phyloP scores from a whole-genome alignment of 164 flowering plant genomes.

The Akebia trifoliata region DNA sequence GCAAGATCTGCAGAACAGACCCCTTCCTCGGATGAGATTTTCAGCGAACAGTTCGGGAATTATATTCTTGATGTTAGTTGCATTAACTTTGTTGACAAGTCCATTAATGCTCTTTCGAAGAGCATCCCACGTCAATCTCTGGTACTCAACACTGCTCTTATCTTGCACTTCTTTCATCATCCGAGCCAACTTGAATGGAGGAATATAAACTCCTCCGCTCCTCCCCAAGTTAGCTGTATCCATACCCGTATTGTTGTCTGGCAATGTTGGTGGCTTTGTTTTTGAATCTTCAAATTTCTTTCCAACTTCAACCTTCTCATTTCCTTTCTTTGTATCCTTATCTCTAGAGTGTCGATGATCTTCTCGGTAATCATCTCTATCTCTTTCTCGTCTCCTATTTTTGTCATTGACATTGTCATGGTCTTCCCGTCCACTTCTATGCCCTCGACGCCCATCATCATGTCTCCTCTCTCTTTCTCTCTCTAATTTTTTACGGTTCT shows the following conservation, averaged over 20 bases:
- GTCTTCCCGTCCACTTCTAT: too few relatives aligned
- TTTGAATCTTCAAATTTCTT: constrained; percentile 13
- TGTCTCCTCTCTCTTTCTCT: too few relatives aligned
- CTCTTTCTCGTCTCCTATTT: too few relatives aligned
- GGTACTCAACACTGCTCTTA: constrained; percentile 78
- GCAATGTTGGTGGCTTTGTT: constrained; percentile 1
- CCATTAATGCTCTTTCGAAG: constrained; percentile 93
- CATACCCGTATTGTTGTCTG: constrained; percentile 16
- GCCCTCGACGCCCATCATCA: too few relatives aligned
- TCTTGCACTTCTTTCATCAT: constrained; percentile 88
- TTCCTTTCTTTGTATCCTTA: constrained; percentile 1
- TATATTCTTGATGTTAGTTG: constrained; percentile 76
- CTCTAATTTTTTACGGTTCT: too few relatives aligned
- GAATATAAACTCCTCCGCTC: constrained; percentile 93
- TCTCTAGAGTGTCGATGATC: constrained; percentile 5
- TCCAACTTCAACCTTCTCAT: constrained; percentile 14
- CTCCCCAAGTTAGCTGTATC: constrained; percentile 40
- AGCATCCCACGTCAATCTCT: constrained; percentile 96
- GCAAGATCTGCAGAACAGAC: constrained; percentile 88
- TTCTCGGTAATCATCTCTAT: too few relatives aligned
- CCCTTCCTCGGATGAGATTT: constrained; percentile 86
- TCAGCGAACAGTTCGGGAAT: constrained; percentile 85
- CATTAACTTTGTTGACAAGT: constrained; percentile 91
- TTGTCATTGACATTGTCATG: too few relatives aligned
- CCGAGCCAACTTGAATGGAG: constrained; percentile 81